Base-by-base conservation (phyloP, 2,329 filamentous ascomycete genomes). In the Orbilia javanica region DNA sequence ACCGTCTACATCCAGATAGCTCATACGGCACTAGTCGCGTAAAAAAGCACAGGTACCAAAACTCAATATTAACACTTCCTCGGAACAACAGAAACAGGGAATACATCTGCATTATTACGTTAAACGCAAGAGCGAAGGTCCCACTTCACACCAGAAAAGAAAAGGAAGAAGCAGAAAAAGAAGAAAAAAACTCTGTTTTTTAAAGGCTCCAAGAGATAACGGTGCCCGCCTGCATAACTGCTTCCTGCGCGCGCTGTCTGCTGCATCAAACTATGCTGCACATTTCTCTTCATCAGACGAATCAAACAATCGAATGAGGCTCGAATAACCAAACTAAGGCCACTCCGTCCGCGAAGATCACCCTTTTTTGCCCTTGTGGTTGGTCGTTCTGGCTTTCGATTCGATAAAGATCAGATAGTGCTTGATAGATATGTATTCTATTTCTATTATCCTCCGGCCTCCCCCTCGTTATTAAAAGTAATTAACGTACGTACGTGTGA, bases 121-220 rank as follows among this genome's bases (percentile, higher is more conserved):
- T 52, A 4, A 39, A 69, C 34, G 65, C 66, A 66, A 39, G 13
- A 15, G n/a, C 36, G 34, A 36, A 2, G 13, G 34, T 36, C 42
- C 27, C 52, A 46, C 66, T 60, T 25, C n/a, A n/a, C n/a, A n/a
- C n/a, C n/a, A n/a, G n/a, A n/a, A n/a, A n/a, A n/a, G n/a, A n/a
- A n/a, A n/a, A n/a, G n/a, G n/a, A n/a, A n/a, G n/a, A n/a, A n/a
- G n/a, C n/a, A n/a, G n/a, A n/a, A n/a, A n/a, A n/a, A n/a, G n/a
- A n/a, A n/a, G n/a, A n/a, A n/a, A n/a, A 71, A 53, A 53, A 36
- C 34, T 36, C 34, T 36, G 6, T 36, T 36, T 36, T 42, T 18
- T 18, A 42, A 42, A 44, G 42, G 39, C 63, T 72, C 74, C 74
- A 78, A 72, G 60, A 72, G 67, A 72, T 72, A 72, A 72, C 67